These are phyloP conservation scores for Apiospora saccharicola DNA, from an alignment of 2,329 filamentous ascomycete genomes.

Conservation along the genomic window DNA sequence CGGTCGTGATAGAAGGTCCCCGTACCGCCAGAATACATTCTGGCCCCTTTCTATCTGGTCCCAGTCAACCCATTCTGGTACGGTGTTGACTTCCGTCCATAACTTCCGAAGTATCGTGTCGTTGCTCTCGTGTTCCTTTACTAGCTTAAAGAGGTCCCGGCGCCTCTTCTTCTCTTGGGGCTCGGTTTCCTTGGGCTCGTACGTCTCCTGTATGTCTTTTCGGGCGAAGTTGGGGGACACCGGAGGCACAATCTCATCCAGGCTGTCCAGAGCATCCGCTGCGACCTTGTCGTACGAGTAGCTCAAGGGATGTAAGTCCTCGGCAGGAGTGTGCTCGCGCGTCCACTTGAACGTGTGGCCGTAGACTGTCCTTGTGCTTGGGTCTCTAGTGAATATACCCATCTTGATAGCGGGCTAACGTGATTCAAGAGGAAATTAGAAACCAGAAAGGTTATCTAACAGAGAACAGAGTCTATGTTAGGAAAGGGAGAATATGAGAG, in stretches of 20 bases:
- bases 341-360: conserved; percentile 76
- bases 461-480: not conserved
- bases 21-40: conserved; percentile 80
- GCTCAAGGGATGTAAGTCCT: conserved; percentile 67
- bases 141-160: conserved; percentile 69
- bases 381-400: conserved; percentile 5
- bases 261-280: conserved; percentile 68
- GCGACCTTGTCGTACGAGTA: conserved; percentile 73
- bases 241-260: conserved; percentile 68
- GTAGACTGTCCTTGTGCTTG: conserved; percentile 52
- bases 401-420: not conserved
- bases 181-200: not conserved
- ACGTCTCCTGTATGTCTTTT: conserved; percentile 22
- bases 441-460: not conserved
- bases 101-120: conserved; percentile 64
- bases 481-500: not conserved
- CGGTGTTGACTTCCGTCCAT: conserved; percentile 71
- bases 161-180: conserved; percentile 35
- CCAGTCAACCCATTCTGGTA: conserved; percentile 83
- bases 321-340: conserved; percentile 64
- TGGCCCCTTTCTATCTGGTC: conserved; percentile 77
- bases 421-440: too few relatives aligned
- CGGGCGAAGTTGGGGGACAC: conserved; percentile 23
- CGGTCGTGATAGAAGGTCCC: conserved; percentile 69
- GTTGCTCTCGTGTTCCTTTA: conserved; percentile 63